These are phyloP conservation scores for Ogataea chonburiensis DNA, from an alignment of 805 yeast species.

Conservation along the genomic window DNA sequence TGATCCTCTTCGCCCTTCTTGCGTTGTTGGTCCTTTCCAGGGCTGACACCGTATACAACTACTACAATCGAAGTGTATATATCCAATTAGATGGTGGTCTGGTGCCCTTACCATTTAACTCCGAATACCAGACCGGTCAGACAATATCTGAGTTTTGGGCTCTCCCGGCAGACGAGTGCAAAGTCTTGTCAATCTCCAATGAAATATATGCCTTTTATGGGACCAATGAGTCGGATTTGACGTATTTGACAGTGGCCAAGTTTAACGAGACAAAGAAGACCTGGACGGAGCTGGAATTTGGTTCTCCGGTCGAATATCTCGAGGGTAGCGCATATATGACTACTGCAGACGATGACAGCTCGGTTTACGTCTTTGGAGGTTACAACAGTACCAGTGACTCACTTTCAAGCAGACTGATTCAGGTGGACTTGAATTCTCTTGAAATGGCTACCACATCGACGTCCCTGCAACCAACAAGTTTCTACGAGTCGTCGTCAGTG, in stretches of 20 bases:
- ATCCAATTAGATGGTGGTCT: conserved; percentile 24
- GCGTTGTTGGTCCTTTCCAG: conserved; percentile 2
- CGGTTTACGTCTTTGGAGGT: conserved; percentile 59
- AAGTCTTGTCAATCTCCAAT: conserved; percentile 20
- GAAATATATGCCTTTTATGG: conserved; percentile 29
- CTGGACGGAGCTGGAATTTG: conserved; percentile 28
- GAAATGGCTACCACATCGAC: conserved; percentile 42
- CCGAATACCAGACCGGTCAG: conserved; percentile 24
- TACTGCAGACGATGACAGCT: conserved; percentile 36
- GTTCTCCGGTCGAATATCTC: conserved; percentile 19
- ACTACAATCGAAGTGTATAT: conserved; percentile 31
- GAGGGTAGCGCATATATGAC: conserved; percentile 43
- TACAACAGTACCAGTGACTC: conserved; percentile 21
- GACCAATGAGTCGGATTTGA: background rate
- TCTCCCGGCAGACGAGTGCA: conserved; percentile 25
- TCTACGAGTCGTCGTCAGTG: conserved; percentile 49
- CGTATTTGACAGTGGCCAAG: conserved; percentile 11
- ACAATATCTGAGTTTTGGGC: conserved; percentile 13
- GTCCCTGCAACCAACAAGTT: conserved; percentile 53
- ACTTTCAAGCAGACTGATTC: conserved; percentile 43
- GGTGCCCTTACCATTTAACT: conserved; percentile 30
- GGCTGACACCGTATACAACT: conserved; percentile 32
- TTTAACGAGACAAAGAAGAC: conserved; percentile 16
- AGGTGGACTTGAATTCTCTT: conserved; percentile 38
- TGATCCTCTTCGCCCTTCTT: conserved; percentile 5